phyloP scores from a whole-genome alignment of 805 yeast species.

The Tetrapisispora iriomotensis region DNA sequence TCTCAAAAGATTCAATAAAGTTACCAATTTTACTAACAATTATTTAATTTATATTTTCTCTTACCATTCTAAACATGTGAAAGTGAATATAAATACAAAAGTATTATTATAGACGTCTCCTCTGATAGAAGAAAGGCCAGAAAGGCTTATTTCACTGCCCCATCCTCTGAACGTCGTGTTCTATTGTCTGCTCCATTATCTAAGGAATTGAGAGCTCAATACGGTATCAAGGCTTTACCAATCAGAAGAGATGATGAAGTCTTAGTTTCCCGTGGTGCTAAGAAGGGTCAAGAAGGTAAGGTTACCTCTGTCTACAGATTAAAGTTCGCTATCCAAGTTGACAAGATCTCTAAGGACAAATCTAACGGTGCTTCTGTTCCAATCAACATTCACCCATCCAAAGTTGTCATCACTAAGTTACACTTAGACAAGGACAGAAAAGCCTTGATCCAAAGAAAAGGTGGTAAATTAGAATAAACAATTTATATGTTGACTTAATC shows the following conservation, averaged over 20 bases:
- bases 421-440: slow-evolving; percentile 98
- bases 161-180: slow-evolving; percentile 90
- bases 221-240: slow-evolving; percentile 92
- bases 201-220: slow-evolving; percentile 96
- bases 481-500: slow-evolving; percentile 2
- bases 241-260: slow-evolving; percentile 97
- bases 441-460: slow-evolving; percentile 94
- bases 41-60: neutral
- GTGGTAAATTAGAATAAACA: slow-evolving; percentile 86
- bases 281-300: slow-evolving; percentile 99
- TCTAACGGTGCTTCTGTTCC: slow-evolving; percentile 97
- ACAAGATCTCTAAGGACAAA: slow-evolving; percentile 95
- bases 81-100: neutral
- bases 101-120: slow-evolving; percentile 69
- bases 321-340: slow-evolving; percentile 92
- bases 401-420: slow-evolving; percentile 97
- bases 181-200: slow-evolving; percentile 97
- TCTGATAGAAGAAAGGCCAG: slow-evolving; percentile 98
- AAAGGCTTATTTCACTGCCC: slow-evolving; percentile 98
- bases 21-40: slow-evolving; percentile 16
- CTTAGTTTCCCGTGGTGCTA: slow-evolving; percentile 93
- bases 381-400: slow-evolving; percentile 95
- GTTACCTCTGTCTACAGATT: slow-evolving; percentile 97
- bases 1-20: too few relatives aligned
- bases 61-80: neutral